Conservation (phyloP, 257 asterid genomes). For the Solanum peruvianum region DNA sequence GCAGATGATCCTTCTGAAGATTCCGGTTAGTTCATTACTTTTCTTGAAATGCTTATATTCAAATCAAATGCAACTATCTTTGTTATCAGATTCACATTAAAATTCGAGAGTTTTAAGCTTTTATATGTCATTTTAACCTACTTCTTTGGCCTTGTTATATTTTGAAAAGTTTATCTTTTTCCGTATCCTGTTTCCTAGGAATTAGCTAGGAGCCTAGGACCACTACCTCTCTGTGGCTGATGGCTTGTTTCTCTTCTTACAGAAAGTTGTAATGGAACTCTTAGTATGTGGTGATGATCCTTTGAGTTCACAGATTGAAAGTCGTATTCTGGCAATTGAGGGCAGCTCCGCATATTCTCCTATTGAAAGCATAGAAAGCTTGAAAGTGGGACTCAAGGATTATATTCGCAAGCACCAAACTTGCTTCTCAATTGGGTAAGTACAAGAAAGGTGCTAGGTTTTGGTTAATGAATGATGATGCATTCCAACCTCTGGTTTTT, state of each 20-base stretch:
- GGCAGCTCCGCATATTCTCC: constrained; percentile 24
- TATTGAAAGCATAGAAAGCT: constrained; percentile 32
- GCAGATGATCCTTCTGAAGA: constrained; percentile 26
- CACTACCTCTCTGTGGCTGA: constrained; percentile 11
- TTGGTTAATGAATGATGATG: neutral
- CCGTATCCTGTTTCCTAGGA: neutral
- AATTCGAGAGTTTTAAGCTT: neutral
- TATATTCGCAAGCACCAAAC: constrained; percentile 48
- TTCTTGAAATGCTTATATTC: constrained; percentile 5
- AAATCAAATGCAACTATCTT: neutral
- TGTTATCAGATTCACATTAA: neutral
- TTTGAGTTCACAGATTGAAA: constrained; percentile 22
- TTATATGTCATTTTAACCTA: neutral
- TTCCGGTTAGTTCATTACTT: constrained; percentile 48
- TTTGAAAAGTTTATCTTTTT: neutral
- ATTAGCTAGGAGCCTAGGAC: constrained; percentile 1
- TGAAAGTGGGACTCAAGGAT: constrained; percentile 61
- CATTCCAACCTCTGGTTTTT: neutral
- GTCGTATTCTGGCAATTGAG: constrained; percentile 27
- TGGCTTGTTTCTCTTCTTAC: constrained; percentile 13
- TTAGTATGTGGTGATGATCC: constrained; percentile 32
- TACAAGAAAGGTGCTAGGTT: neutral
- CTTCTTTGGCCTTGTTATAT: neutral
- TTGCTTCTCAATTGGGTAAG: constrained; percentile 57
- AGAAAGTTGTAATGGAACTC: constrained; percentile 73